Evolutionary conservation across 2,329 filamentous ascomycete genomes (phyloP).

Genomic region (Leptographium galeiforme): DNA sequence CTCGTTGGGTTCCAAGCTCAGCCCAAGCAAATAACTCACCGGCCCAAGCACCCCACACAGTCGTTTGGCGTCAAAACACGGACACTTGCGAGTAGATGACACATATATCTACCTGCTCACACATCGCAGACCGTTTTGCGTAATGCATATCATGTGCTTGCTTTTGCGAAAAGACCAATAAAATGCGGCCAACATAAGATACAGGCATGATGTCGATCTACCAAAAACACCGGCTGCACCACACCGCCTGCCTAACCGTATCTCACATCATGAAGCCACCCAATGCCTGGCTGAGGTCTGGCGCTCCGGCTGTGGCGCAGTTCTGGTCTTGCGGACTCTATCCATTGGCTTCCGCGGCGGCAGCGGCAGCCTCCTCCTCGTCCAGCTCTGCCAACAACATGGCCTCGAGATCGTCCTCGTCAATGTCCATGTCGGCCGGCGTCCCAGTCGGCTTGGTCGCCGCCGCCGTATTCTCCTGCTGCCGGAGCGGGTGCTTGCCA

Average conservation of each 20-base stretch:
- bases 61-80: too few species aligned
- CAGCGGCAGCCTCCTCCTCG: conserved; percentile 16
- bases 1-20: too few species aligned
- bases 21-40: too few species aligned
- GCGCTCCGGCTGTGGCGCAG: not conserved
- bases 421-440: conserved; percentile 22
- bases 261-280: conserved; percentile 3
- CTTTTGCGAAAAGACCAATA: too few species aligned
- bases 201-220: too few species aligned
- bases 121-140: too few species aligned
- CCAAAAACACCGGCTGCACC: not conserved
- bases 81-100: too few species aligned
- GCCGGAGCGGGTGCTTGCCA: conserved; percentile 18
- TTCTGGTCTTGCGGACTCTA: conserved; percentile 7
- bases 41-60: too few species aligned
- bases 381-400: conserved; percentile 50
- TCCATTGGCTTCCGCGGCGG: not conserved
- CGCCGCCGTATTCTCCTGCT: conserved; percentile 2
- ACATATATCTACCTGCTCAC: too few species aligned
- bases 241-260: not conserved
- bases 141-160: too few species aligned
- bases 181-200: not conserved
- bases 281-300: conserved; percentile 2
- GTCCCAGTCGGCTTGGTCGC: conserved; percentile 3
- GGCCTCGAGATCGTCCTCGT: conserved; percentile 46